Base-by-base conservation (phyloP, 2,329 filamentous ascomycete genomes). In the Didymella pomorum region DNA sequence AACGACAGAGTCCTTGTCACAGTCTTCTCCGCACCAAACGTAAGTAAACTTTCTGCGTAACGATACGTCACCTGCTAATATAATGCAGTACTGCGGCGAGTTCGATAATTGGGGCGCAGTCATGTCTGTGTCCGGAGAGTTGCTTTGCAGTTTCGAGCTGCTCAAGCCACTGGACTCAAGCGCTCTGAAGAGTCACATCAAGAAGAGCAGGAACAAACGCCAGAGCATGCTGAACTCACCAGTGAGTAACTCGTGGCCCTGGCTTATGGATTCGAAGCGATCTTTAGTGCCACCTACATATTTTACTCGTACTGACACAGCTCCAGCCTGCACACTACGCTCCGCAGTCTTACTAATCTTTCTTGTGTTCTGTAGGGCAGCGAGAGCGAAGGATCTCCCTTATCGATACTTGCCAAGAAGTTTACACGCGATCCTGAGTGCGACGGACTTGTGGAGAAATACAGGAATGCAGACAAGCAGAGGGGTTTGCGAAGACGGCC, bases 21-120 rank as follows among this genome's bases (percentile, higher is more conserved):
- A 2, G 94, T 99, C 1, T 99, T 99, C 76, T 97, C 93, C 63
- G 95, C 95, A 48, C 95, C 95, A 25, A 99, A 99, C 73, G 93
- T 96, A 82, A 85, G 92, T 85, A 1, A 18, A n/a, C 20, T n/a
- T 20, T 20, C 5, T 16, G 7, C 8, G 23, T n/a, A 10, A 23
- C 26, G 29, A 21, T 28, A 35, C 45, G 21, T 31, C 60, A 37
- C 37, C 56, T 64, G 65, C 74, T 70, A 39, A 64, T 26, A n/a
- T 7, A 4, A 20, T 35, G 16, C 56, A 96, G 91, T 98, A 99
- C 74, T 99, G 95, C 71, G 95, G 95, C 66, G 95, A 99, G 78
- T 99, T 99, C 67, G 95, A 99, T 76, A 99, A 99, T 65, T 98
- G 95, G 92, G 95, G 95, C 20, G 95, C 95, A 14, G 93, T 98